Evolutionary conservation across 345 rosid species (phyloP), one percentile per base, ranked within the genome.

Genomic region (Clausena lansium): DNA sequence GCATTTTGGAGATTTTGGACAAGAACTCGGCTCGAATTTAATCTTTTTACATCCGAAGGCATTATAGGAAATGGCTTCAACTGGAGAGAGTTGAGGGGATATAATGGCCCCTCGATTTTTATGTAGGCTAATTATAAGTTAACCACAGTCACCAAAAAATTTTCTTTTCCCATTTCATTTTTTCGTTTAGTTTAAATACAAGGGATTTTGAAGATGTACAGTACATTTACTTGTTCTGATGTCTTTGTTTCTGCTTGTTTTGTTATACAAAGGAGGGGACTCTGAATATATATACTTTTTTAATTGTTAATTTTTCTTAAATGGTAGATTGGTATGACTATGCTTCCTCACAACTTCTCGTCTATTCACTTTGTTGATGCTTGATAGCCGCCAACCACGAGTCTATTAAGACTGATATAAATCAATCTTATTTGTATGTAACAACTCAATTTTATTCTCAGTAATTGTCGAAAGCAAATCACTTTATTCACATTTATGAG

Each of bases 241-340:
- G 55, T 30, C 7, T 59, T 69, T 59, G 77, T 55, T 70, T 65
- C 65, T 64, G 47, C 27, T 67, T 41, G 67, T 41, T 64, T 73
- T 52, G 59, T 66, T 35, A 61, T 5, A 38, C 54, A 8, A 81
- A 63, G 33, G 14, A 17, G 22, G 57, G 17, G 57, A 14, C 57
- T 52, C 14, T 17, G 17, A 52, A 45, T 45, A 45, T 41, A 35
- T 30, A 30, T 5, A 35, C 6, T 3, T 41, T 35, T 45, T 45
- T 45, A 11, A 45, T 45, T 13, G 50, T 45, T 45, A 45, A 13
- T 45, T 45, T 11, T 45, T 45, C 50, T 45, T 45, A 45, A 45
- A 45, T 45, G 15, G 17, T 45, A 45, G 50, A 45, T 3, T 45
- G 50, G 13, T 45, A 45, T 0, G 50, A 45, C 50, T 3, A 11